Evolutionary conservation across 1,284 basidiomycete species (phyloP), one percentile per base, ranked within the genome.

Genomic region (Vanrija sp.): DNA sequence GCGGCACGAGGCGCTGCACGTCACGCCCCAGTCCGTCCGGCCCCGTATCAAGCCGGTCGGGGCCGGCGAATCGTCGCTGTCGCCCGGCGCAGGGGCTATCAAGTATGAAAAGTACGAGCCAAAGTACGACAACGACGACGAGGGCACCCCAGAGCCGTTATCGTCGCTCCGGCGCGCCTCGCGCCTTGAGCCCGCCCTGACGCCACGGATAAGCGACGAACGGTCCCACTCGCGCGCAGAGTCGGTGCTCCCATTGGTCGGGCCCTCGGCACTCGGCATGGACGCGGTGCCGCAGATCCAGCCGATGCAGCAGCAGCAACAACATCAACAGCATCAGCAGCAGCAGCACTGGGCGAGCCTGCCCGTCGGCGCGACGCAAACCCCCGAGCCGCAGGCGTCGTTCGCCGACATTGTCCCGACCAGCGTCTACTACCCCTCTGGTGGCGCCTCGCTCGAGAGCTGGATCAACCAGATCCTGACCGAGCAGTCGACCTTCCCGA

Each of bases 401-500:
- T 39, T 39, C 9, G 38, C 19, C 38, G 38, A 39, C 19, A 20
- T 39, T 39, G 31, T 31, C 31, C 31, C 31, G 10, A 31, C 31
- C 9, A 31, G 31, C 31, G 31, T 31, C 9, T 31, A 31, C 31
- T 31, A 31, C 31, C 31, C 31, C 9, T 31, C 31, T 12, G 31
- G 31, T 4, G 31, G 31, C 1, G 31, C 31, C 31, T 31, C 31
- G 31, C 31, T 54, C 22, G 53, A 54, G 39, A 45, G 36, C n/a
- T 54, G 53, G 53, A 31, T 54, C 7, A 47, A 54, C 47, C 53
- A 54, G 31, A 55, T 55, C 37, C 41, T 51, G 19, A 47, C 49
- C n/a, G 38, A 41, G 25, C 51, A 46, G 16, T 31, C 51, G 2
- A n/a, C 37, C 3, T 42, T 52, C 27, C 19, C 50, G 31, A 6